phyloP scores from a whole-genome alignment of 108 stramenopile genomes.

The Thalassiosira profunda region DNA sequence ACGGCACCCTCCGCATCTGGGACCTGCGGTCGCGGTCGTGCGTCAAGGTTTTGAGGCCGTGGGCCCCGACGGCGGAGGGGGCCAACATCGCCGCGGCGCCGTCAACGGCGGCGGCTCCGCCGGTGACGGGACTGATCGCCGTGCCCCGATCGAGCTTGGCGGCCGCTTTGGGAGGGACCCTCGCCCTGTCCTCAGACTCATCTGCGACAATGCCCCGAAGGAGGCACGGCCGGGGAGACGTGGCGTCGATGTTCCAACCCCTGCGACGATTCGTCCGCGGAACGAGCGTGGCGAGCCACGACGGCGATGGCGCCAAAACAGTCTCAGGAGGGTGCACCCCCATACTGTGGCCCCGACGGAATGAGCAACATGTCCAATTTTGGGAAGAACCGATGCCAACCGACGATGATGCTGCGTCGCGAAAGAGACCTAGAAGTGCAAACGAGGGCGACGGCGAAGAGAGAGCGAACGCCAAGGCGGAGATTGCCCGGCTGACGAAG shows the following conservation, averaged over 20 bases:
- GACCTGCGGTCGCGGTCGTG: constrained; percentile 73
- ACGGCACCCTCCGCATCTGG: constrained; percentile 86
- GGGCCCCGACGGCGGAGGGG: constrained; percentile 53
- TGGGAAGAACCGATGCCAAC: too few species aligned
- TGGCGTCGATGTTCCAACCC: constrained; percentile 29
- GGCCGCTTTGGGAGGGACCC: too few species aligned
- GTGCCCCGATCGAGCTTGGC: constrained; percentile 39
- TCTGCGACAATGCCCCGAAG: constrained; percentile 11
- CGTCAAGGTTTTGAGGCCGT: constrained; percentile 66
- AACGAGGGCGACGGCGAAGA: constrained; percentile 1
- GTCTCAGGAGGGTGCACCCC: constrained; percentile 13
- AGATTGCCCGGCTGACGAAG: constrained; percentile 51
- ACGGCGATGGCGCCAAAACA: background rate
- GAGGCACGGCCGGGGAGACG: background rate
- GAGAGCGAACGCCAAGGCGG: constrained; percentile 16
- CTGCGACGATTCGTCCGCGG: constrained; percentile 39
- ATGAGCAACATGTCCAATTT: constrained; percentile 3
- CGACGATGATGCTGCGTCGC: constrained; percentile 1
- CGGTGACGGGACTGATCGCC: constrained; percentile 61
- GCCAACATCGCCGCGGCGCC: constrained; percentile 7
- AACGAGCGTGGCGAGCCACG: constrained; percentile 18
- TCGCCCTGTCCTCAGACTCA: too few species aligned
- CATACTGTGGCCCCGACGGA: constrained; percentile 26
- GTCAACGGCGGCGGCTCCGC: too few species aligned
- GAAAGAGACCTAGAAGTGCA: too few species aligned